A percentile compares a stretch with the other conserved stretches of the same genome.
These are phyloP conservation scores for Phytophthora brassicae DNA, from an alignment of 352 stramenopile species.

Conservation along the genomic window DNA sequence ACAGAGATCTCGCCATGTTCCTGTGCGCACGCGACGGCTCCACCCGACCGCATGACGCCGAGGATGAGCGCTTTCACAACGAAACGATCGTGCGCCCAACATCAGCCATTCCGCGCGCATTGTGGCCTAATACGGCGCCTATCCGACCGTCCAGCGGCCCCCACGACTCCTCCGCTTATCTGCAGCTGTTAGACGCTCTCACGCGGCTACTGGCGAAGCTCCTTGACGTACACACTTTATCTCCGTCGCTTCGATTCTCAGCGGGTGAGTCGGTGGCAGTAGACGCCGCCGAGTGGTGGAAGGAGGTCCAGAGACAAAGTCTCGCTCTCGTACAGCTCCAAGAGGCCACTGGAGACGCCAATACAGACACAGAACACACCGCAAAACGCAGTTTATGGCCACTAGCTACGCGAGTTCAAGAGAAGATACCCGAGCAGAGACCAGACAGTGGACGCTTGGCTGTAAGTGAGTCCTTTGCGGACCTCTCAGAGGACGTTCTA, in stretches of 20 bases:
- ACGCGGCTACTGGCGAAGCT: slow-evolving; percentile 37
- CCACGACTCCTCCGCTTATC: slow-evolving; percentile 17
- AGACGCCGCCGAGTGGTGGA: slow-evolving; percentile 47
- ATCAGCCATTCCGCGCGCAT: background rate
- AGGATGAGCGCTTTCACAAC: background rate
- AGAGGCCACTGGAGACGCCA: background rate
- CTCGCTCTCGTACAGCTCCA: slow-evolving; percentile 19
- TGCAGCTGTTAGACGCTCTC: slow-evolving; percentile 30
- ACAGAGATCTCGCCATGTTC: slow-evolving; percentile 23
- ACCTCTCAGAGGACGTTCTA: slow-evolving; percentile 10
- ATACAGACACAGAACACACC: background rate
- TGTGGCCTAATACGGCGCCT: background rate
- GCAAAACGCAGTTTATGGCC: slow-evolving; percentile 16
- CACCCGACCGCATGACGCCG: background rate
- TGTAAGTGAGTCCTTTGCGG: slow-evolving; percentile 18
- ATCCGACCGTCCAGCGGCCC: background rate
- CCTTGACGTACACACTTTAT: slow-evolving; percentile 44
- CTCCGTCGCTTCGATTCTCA: slow-evolving; percentile 35
- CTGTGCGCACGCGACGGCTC: slow-evolving; percentile 26
- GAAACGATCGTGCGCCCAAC: no score
- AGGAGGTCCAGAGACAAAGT: slow-evolving; percentile 38
- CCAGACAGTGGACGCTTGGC: background rate
- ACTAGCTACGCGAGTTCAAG: slow-evolving; percentile 5
- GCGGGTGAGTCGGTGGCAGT: slow-evolving; percentile 31
- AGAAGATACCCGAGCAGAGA: background rate